Base-by-base conservation (phyloP, 805 yeast species). In the Cyberlindnera maclurae region DNA sequence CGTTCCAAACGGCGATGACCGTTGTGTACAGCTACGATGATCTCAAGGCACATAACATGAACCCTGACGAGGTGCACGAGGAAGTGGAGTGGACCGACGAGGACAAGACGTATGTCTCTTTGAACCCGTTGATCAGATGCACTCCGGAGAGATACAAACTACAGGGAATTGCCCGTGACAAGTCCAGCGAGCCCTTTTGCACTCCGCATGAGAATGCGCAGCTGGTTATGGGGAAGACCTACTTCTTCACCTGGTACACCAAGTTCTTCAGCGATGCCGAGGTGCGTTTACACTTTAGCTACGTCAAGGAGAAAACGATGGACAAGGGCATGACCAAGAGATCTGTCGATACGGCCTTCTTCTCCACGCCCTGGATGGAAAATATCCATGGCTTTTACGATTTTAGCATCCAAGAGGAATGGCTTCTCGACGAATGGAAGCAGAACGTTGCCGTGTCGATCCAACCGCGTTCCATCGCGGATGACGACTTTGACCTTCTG, bases 51-150 rank as follows among this genome's bases (percentile, higher is more conserved):
- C 86, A 82, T 46, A 82, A 82, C 54, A 71, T 83, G 80, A 74
- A 65, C 16, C 78, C 75, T 1, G 79, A 68, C 46, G 82, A 78
- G 20, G 53, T 63, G 1, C 73, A 70, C 50, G 71, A 66, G 40
- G 86, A 86, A 48, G 77, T 73, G 31, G 52, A 60, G 15, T 70
- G 57, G 50, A 55, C 73, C 16, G 79, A 75, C 5, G 95, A 86
- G 59, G 94, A 84, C 58, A 69, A 70, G n/a, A 76, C 84, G 0
- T 81, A 84, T 52, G 79, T 77, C 20, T 63, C 71, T 15, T 65
- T 87, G 56, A 83, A 80, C 54, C 96, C 96, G 0, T 58, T 87
- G 35, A 71, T 85, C 53, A 71, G 96, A 62, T 87, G 96, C 63
- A 83, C 88, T 4, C 96, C 96, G 3, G 81, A 81, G 38, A 62